phyloP scores from a whole-genome alignment of 2,329 filamentous ascomycete species.

The Phaeoacremonium minimum region DNA sequence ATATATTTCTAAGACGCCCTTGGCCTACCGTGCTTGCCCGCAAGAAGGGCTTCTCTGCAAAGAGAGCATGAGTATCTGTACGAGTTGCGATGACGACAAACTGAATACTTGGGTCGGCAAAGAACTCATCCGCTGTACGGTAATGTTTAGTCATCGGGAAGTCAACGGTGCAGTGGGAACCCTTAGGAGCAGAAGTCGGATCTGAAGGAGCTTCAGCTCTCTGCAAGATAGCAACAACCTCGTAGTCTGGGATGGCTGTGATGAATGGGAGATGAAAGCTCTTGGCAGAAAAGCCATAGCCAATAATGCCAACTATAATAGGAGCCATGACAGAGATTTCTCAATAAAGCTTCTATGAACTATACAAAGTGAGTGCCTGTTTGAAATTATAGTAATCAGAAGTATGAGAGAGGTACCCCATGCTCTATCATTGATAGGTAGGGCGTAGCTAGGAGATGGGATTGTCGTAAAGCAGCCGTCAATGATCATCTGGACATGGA shows the following conservation, averaged over 20 bases:
- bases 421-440: too few relatives aligned
- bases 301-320: slow-evolving; percentile 43
- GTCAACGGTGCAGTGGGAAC: slow-evolving; percentile 43
- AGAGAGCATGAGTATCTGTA: slow-evolving; percentile 51
- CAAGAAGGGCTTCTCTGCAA: slow-evolving; percentile 50
- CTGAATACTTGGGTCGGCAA: slow-evolving; percentile 45
- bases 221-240: slow-evolving; percentile 43
- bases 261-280: slow-evolving; percentile 48
- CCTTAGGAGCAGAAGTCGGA: slow-evolving; percentile 17
- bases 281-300: slow-evolving; percentile 44
- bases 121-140: slow-evolving; percentile 52
- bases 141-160: slow-evolving; percentile 49
- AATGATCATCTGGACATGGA: too few relatives aligned
- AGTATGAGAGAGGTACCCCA: too few relatives aligned
- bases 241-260: slow-evolving; percentile 35
- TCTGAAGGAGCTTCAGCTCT: slow-evolving; percentile 31
- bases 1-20: too few relatives aligned
- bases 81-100: slow-evolving; percentile 52
- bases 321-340: background rate
- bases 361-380: too few relatives aligned
- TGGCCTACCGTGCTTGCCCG: slow-evolving; percentile 50
- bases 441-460: too few relatives aligned
- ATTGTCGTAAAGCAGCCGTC: too few relatives aligned
- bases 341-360: too few relatives aligned
- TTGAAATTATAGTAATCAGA: too few relatives aligned